Evolutionary conservation across 345 rosid species (phyloP).

Genomic region (Ceriops zippeliana): DNA sequence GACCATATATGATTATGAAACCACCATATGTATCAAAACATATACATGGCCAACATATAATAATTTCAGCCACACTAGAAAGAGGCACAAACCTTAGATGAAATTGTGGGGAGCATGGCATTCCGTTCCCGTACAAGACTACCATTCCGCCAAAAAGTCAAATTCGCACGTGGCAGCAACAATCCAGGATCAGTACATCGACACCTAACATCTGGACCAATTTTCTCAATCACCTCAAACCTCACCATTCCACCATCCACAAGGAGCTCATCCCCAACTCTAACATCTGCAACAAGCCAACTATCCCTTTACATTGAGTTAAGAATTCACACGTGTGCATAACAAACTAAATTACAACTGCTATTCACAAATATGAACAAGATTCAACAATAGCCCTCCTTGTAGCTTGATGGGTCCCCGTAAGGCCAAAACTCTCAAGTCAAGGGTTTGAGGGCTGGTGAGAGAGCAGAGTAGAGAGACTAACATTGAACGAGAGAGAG

Average conservation of each 20-base stretch:
- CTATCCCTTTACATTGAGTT: neutral
- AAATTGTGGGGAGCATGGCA: constrained; percentile 99
- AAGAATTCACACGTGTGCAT: neutral
- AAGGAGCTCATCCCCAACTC: constrained; percentile 87
- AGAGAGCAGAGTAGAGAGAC: no score
- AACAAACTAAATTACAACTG: neutral
- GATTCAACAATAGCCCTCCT: constrained; percentile 50
- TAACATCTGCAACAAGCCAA: constrained; percentile 53
- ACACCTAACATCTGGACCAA: constrained; percentile 97
- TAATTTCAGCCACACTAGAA: neutral
- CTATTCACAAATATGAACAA: neutral
- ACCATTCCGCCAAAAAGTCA: constrained; percentile 99
- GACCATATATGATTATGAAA: no score
- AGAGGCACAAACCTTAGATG: constrained; percentile 64
- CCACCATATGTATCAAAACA: neutral
- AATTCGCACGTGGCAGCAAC: constrained; percentile 93
- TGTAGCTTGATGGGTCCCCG: no score
- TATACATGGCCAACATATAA: neutral
- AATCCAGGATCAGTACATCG: constrained; percentile 90
- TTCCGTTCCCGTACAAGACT: constrained; percentile 94
- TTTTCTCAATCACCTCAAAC: constrained; percentile 93
- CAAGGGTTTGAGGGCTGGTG: no score
- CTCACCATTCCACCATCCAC: constrained; percentile 99
- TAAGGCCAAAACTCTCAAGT: neutral
- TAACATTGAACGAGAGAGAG: no score